Evolutionary conservation across 768 basidiomycete genomes (phyloP), one percentile per base, ranked within the genome.

Genomic region (Termitomyces sp.): DNA sequence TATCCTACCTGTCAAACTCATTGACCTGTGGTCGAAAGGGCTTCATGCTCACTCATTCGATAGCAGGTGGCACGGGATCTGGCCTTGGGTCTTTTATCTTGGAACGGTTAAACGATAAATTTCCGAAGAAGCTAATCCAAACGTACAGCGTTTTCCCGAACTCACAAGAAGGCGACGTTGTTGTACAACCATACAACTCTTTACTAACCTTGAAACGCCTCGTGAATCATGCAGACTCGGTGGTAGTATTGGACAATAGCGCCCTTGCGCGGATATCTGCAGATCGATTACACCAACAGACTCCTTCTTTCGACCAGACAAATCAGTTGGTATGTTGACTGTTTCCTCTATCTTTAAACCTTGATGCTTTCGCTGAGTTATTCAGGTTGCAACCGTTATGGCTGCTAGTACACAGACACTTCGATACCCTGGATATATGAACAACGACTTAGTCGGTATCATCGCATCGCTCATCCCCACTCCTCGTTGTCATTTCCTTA

Each of bases 81-180:
- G 97, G 97, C 1, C 84, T 99, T 5, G 97, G 97, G 34, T 99
- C 97, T n/a, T 98, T 93, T 74, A 76, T 98, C 17, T 84, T 99
- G 52, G 97, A 98, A 73, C 85, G 97, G 26, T 74, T 98, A 42
- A 96, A 95, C 71, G 97, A 99, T 73, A 90, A 89, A 65, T 99
- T 98, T 67, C 97, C 97, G 0, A 99, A 99, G 76, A 99, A 99
- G 70, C 82, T 98, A 55, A 95, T 98, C 44, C 97, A 99, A 67
- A 99, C 97, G 5, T 98, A 99, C 70, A 98, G 95, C 43, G 96
- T 99, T 54, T 99, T 99, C 62, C 97, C 97, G 2, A 93, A 96
- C 62, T 84, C 88, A 11, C 84, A 90, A 60, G 94, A 96, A 62
- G 87, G 90, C 35, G 97, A 98, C 62, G 95, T 99, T 54, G 95